Base-by-base conservation (phyloP, 208 protist species). In the Porcisia deanei region DNA sequence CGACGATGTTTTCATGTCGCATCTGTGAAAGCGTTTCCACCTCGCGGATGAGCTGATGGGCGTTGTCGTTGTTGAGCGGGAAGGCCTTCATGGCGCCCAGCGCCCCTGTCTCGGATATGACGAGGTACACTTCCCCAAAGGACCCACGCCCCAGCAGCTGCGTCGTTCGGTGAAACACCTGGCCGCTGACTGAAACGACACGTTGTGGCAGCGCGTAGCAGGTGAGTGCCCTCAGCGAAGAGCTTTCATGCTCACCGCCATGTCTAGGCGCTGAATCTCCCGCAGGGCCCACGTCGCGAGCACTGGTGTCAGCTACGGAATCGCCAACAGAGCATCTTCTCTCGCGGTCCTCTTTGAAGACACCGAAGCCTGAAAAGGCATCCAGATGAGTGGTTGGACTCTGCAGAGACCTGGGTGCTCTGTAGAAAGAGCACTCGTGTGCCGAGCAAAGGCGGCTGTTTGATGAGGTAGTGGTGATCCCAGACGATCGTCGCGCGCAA, bases 1-100 rank as follows among this genome's bases (percentile, higher is more conserved):
- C 71, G 80, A 95, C 71, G 98, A 99, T 86, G 98, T 99, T 67
- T 96, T 98, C 76, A 81, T 96, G 25, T 87, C 90, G 90, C 61
- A 94, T 81, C 66, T 77, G 79, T 53, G 85, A 85, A 12, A 96
- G 86, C 69, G 92, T 81, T 79, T 87, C 82, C 22, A 96, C 88
- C 76, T 96, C 90, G 75, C 85, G 84, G 8, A 92, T 82, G 18
- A 85, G 76, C 61, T 82, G 79, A 14, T 61, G 63, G 20, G 71
- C 63, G 68, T 80, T 80, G 69, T 53, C 65, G 20, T 77, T 73
- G 25, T 81, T 64, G 30, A 83, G 76, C 37, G 85, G 81, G 30
- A 89, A 77, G 12, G 88, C 61, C 79, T 96, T 96, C 39, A 94
- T 85, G n/a, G 92, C 90, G 55, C 91, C 87, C 18, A 96, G 79